Percentiles rank a stretch among this genome's conserved stretches.
Conservation (phyloP, 2,329 filamentous ascomycete genomes). For the Talaromyces sp. region DNA sequence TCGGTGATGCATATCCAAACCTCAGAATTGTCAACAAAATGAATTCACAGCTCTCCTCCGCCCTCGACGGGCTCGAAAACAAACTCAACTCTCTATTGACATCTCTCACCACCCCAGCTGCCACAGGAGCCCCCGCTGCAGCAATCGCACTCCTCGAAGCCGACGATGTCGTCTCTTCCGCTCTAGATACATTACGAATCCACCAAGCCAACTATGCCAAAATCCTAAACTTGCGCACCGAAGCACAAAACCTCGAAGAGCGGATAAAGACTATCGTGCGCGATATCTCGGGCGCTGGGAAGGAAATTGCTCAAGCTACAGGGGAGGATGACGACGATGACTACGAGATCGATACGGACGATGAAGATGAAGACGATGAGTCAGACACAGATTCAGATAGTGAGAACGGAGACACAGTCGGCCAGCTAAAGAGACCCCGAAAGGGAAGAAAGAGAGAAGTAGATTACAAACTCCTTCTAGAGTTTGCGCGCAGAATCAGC, state of each 20-base stretch:
- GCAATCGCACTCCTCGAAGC: slow-evolving; percentile 40
- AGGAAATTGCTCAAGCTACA: slow-evolving; percentile 37
- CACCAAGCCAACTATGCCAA: slow-evolving; percentile 46
- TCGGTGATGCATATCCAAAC: not conserved
- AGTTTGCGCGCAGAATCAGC: slow-evolving; percentile 47
- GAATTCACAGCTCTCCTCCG: slow-evolving; percentile 38
- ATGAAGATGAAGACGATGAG: slow-evolving; percentile 28
- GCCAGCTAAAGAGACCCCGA: slow-evolving; percentile 19
- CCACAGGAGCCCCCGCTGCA: slow-evolving; percentile 41
- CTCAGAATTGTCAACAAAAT: slow-evolving; percentile 26
- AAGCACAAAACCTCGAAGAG: slow-evolving; percentile 40
- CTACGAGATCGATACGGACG: slow-evolving; percentile 31
- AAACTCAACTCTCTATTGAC: slow-evolving; percentile 42
- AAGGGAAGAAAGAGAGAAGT: slow-evolving; percentile 33
- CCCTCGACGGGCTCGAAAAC: slow-evolving; percentile 41
- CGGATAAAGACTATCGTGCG: slow-evolving; percentile 42
- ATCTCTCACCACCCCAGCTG: slow-evolving; percentile 43
- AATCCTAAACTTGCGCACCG: slow-evolving; percentile 40
- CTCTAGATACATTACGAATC: slow-evolving; percentile 40
- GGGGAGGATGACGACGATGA: slow-evolving; percentile 29
- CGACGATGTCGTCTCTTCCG: slow-evolving; percentile 41
- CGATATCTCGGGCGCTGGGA: slow-evolving; percentile 38
- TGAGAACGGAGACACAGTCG: slow-evolving; percentile 26
- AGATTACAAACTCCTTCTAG: slow-evolving; percentile 43
- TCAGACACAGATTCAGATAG: slow-evolving; percentile 29